Evolutionary conservation across 805 yeast genomes (phyloP).

Genomic region (Cyberlindnera nakhonratchasimensis): DNA sequence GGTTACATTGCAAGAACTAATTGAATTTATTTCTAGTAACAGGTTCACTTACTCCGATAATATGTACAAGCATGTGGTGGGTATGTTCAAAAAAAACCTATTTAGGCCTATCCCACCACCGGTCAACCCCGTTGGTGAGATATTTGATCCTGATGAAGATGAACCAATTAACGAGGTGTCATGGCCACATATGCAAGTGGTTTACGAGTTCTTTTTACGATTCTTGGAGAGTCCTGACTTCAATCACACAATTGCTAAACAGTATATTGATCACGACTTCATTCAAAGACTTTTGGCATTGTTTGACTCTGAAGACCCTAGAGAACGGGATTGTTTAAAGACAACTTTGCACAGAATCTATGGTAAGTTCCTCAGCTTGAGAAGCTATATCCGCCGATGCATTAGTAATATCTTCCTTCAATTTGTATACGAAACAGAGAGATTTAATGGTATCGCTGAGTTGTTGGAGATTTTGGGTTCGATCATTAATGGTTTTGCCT

Average conservation of each 20-base stretch:
- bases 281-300: conserved; percentile 77
- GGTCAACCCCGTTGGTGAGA: conserved; percentile 93
- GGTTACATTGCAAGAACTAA: conserved; percentile 80
- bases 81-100: conserved; percentile 84
- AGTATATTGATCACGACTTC: conserved; percentile 88
- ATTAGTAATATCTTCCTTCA: conserved; percentile 90
- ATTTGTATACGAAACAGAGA: conserved; percentile 90
- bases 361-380: conserved; percentile 86
- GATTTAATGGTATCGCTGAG: conserved; percentile 95
- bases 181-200: conserved; percentile 98
- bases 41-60: conserved; percentile 86
- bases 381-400: conserved; percentile 88
- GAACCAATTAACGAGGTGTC: conserved; percentile 95
- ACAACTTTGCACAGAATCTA: conserved; percentile 94
- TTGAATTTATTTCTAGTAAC: conserved; percentile 79
- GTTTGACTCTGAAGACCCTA: conserved; percentile 94
- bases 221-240: conserved; percentile 95
- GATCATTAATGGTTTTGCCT: conserved; percentile 95
- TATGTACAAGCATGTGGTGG: conserved; percentile 82
- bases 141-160: conserved; percentile 97
- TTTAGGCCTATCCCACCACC: conserved; percentile 98
- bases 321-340: conserved; percentile 92
- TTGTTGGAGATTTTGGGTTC: conserved; percentile 92
- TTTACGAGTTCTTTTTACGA: conserved; percentile 88
- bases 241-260: conserved; percentile 89